Evolutionary conservation across 176 grass and related monocot species (phyloP).

Genomic region (Musa troglodytarum): DNA sequence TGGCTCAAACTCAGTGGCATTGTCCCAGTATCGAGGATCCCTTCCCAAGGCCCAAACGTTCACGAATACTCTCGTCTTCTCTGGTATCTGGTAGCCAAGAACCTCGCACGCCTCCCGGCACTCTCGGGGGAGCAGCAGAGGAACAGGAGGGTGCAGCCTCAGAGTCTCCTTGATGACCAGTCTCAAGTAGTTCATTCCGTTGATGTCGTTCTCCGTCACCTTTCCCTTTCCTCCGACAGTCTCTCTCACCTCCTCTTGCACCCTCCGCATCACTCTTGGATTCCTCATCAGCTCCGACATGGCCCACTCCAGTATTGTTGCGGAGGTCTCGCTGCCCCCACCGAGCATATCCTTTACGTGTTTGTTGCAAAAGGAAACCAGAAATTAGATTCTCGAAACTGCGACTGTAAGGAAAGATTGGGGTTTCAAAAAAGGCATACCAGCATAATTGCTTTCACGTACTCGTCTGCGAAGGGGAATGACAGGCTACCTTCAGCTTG

Average conservation of each 20-base stretch:
- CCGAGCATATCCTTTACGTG: not conserved
- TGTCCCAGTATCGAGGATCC: not conserved
- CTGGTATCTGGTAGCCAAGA: not conserved
- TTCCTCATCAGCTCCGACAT: conserved; percentile 15
- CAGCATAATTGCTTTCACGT: not conserved
- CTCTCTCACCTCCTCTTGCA: too few relatives aligned
- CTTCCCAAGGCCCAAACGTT: not conserved
- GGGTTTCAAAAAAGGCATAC: not conserved
- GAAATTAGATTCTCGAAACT: too few relatives aligned
- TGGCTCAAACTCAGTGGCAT: not conserved
- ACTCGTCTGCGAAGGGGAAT: not conserved
- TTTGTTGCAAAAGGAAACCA: too few relatives aligned
- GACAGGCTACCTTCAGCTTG: not conserved
- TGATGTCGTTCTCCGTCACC: not conserved
- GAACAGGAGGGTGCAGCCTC: not conserved
- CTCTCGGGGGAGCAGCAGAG: not conserved
- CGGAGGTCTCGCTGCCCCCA: not conserved
- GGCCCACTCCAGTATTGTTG: too few relatives aligned
- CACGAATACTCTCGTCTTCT: not conserved
- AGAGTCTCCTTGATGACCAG: not conserved
- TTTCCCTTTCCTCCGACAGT: not conserved
- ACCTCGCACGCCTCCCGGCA: not conserved
- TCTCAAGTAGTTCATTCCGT: not conserved
- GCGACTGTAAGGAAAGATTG: too few relatives aligned
- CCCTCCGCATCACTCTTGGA: too few relatives aligned